Evolutionary conservation across 768 basidiomycete species (phyloP).

Genomic region (Kwoniella mangroviensis): DNA sequence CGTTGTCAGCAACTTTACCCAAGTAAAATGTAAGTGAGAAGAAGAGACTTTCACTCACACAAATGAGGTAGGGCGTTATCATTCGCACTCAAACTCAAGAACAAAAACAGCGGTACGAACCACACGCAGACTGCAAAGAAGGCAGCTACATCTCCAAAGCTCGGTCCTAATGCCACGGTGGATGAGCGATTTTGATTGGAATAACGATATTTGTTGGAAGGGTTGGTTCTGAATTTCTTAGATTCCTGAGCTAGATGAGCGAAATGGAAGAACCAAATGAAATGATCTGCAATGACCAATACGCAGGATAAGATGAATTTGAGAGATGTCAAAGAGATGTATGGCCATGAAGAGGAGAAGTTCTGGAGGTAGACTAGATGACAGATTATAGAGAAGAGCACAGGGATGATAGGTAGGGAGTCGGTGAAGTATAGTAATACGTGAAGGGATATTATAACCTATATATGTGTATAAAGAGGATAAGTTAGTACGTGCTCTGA

Average conservation of each 20-base stretch:
- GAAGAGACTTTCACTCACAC: conserved; percentile 30
- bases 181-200: neutral
- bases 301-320: conserved; percentile 84
- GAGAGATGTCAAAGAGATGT: conserved; percentile 84
- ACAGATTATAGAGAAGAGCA: conserved; percentile 76
- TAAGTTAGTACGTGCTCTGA: neutral
- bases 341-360: conserved; percentile 85
- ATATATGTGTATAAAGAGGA: conserved; percentile 3
- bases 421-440: conserved; percentile 77
- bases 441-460: conserved; percentile 82
- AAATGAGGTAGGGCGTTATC: conserved; percentile 84
- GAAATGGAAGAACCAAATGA: conserved; percentile 96
- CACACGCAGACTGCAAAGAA: conserved; percentile 63
- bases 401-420: conserved; percentile 74
- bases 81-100: conserved; percentile 93
- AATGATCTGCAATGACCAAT: conserved; percentile 87
- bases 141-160: conserved; percentile 62
- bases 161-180: conserved; percentile 28
- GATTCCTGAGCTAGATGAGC: conserved; percentile 60
- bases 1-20: no score
- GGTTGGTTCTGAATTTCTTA: conserved; percentile 31
- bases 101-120: conserved; percentile 82
- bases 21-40: neutral
- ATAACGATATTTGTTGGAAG: conserved; percentile 40
- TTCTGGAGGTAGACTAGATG: conserved; percentile 91